These are phyloP conservation scores for Plectranthus barbatus DNA, from an alignment of 257 asterid genomes.

Conservation along the genomic window DNA sequence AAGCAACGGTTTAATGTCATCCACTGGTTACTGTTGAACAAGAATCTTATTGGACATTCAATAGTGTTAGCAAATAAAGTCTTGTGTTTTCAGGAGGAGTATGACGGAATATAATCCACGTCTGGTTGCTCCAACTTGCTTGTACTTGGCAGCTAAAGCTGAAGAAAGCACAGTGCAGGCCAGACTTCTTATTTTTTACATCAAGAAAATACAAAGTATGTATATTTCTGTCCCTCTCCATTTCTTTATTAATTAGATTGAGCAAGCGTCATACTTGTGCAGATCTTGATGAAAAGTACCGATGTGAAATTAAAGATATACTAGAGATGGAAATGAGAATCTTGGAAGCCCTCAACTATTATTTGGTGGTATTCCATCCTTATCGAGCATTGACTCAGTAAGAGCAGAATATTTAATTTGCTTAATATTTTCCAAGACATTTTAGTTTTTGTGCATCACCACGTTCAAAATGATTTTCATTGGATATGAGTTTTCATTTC, in stretches of 20 bases:
- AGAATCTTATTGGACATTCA: background rate
- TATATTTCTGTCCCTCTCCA: background rate
- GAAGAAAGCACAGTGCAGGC: slow-evolving; percentile 98
- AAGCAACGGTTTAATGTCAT: background rate
- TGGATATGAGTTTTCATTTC: background rate
- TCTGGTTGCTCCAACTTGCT: slow-evolving; percentile 87
- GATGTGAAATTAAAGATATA: slow-evolving; percentile 79
- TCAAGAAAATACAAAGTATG: slow-evolving; percentile 63
- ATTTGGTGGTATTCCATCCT: slow-evolving; percentile 89
- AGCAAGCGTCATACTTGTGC: slow-evolving; percentile 26
- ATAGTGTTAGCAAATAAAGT: slow-evolving; percentile 28
- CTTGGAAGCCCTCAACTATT: slow-evolving; percentile 89
- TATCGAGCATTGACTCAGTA: slow-evolving; percentile 75
- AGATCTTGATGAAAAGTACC: slow-evolving; percentile 74
- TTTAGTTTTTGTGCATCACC: background rate
- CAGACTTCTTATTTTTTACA: slow-evolving; percentile 68
- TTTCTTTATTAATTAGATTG: background rate
- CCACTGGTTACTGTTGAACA: background rate
- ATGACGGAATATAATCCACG: slow-evolving; percentile 91
- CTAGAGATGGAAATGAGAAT: slow-evolving; percentile 98
- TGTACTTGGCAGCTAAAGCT: slow-evolving; percentile 95
- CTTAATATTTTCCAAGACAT: background rate
- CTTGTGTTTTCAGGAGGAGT: slow-evolving; percentile 56
- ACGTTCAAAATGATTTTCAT: background rate
- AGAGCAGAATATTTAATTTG: slow-evolving; percentile 43